Percentiles rank a stretch among this genome's conserved stretches.
Conservation (phyloP, 495 filamentous ascomycete genomes). For the Aspergillus asperescens region DNA sequence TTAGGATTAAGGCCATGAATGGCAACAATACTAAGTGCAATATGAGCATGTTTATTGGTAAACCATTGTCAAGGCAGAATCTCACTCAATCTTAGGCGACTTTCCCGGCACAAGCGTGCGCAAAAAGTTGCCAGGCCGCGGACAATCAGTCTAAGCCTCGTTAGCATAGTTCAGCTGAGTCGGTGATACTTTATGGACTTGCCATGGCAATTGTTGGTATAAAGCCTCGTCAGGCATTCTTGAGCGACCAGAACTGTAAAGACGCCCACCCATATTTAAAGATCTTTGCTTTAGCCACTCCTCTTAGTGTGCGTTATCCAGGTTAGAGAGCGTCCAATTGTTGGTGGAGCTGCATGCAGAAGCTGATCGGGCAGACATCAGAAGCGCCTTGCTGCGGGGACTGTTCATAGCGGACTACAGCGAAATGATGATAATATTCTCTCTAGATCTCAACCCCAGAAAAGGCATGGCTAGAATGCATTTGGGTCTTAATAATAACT, state of each 20-base stretch:
- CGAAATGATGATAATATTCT: no score
- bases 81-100: slow-evolving; percentile 12
- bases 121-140: slow-evolving; percentile 2
- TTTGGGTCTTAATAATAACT: no score
- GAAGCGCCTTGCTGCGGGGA: slow-evolving; percentile 1
- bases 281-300: neutral
- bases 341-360: neutral
- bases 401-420: no score
- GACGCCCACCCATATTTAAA: neutral
- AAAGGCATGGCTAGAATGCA: no score
- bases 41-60: neutral
- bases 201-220: neutral
- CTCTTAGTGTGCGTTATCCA: no score
- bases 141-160: neutral
- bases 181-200: neutral
- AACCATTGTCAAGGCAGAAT: neutral
- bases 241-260: neutral
- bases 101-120: slow-evolving; percentile 7
- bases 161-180: neutral
- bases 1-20: slow-evolving; percentile 39
- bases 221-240: neutral
- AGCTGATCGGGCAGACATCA: slow-evolving; percentile 4
- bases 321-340: neutral
- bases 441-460: no score
- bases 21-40: slow-evolving; percentile 35